A percentile compares a stretch with the other conserved stretches of the same genome.
Conservation (phyloP, 768 basidiomycete species). For the Rhodotorula kratochvilovae region DNA sequence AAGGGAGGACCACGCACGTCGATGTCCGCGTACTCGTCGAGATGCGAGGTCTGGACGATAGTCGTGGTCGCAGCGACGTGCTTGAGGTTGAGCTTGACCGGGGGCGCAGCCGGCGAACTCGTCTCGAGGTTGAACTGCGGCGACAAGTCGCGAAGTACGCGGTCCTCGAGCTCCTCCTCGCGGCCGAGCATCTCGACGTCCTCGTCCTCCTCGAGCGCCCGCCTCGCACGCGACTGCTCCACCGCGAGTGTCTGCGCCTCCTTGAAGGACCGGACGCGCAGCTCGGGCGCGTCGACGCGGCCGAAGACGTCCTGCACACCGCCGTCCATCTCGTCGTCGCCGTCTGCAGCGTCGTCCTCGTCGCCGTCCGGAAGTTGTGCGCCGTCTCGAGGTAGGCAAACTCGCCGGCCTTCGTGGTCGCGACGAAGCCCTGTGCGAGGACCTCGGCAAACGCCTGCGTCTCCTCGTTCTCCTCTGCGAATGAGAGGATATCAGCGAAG, state of each 20-base stretch:
- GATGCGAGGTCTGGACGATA: neutral
- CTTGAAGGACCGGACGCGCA: neutral
- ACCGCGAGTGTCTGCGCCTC: neutral
- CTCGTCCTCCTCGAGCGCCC: neutral
- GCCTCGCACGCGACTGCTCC: neutral
- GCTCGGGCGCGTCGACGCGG: neutral
- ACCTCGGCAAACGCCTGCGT: slow-evolving; percentile 17
- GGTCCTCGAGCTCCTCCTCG: neutral
- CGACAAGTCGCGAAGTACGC: neutral
- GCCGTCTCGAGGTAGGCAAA: slow-evolving; percentile 4
- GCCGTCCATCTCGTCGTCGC: neutral
- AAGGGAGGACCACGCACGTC: slow-evolving; percentile 8
- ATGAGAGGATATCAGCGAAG: neutral
- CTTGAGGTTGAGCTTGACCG: slow-evolving; percentile 14
- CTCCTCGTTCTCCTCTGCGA: slow-evolving; percentile 25
- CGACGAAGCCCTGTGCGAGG: neutral
- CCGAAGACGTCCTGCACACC: neutral
- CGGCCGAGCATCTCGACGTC: neutral
- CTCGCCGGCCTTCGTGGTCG: neutral
- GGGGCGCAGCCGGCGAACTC: slow-evolving; percentile 14
- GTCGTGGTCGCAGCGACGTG: neutral
- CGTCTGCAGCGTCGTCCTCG: neutral
- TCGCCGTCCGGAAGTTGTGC: neutral
- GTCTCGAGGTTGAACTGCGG: neutral
- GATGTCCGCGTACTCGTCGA: slow-evolving; percentile 12